Evolutionary conservation across 2,329 filamentous ascomycete genomes (phyloP), one percentile per base, ranked within the genome.

Genomic region (Epichloe amarillans): DNA sequence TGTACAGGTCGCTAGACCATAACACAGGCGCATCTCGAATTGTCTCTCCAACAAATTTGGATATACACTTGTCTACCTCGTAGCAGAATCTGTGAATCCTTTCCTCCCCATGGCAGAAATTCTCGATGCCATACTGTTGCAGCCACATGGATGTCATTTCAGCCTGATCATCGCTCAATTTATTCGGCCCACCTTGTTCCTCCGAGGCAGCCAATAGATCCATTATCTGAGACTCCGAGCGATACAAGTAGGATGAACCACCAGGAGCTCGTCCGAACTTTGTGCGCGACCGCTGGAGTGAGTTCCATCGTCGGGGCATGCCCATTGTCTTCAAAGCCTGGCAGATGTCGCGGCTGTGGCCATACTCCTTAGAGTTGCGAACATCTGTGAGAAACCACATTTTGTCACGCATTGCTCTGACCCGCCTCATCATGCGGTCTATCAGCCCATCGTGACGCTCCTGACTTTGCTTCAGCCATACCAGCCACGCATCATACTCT

Each of bases 321-420:
- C 83, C 86, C 93, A 98, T 97, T 7, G 86, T 88, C 66, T 93
- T 94, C 47, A 98, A 72, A 4, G 91, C 93, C 53, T 86, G 78
- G 5, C 89, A 87, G 45, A 97, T 84, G 56, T 91, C 88, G 52
- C 84, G 83, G 39, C 88, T 88, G 58, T 94, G 85, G 53, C 93
- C 87, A 60, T 96, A 97, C 10, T 83, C 81, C 46, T 83, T 86
- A 4, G 93, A 96, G 60, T 91, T 90, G 55, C 88, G 84, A 30
- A 97, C 90, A 64, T 96, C 89, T 1, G 87, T 91, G 53, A 93
- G 86, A 64, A 95, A 98, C 93, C 93, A 98, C 87, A 97, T 95
- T 73, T 97, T 97, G 64, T 95, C 87, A 41, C 93, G 81, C 39
- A 96, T 74, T 21, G 84, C 82, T 52, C 83, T 80, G 38, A 93